A percentile compares a stretch with the other conserved stretches of the same genome.
These are phyloP conservation scores for Acorus gramineus DNA, from an alignment of 106 monocot genomes.

Conservation along the genomic window DNA sequence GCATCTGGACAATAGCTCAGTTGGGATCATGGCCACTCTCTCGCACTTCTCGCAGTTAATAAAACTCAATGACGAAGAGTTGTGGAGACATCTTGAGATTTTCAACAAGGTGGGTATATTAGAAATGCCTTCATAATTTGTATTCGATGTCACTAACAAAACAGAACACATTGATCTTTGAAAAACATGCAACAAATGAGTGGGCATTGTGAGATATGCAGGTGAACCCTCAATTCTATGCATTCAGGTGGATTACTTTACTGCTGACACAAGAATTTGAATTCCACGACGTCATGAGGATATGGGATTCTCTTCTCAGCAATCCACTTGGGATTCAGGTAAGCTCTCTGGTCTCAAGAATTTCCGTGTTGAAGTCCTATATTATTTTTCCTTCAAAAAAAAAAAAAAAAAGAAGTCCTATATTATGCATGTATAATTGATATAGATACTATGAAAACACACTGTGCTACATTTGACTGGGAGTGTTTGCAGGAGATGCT, in stretches of 20 bases:
- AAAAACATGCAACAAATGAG: too few species aligned
- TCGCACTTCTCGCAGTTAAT: slow-evolving; percentile 16
- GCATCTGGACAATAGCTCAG: slow-evolving; percentile 23
- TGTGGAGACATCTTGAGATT: slow-evolving; percentile 23
- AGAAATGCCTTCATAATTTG: background rate
- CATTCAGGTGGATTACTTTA: slow-evolving; percentile 32
- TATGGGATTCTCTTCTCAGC: slow-evolving; percentile 30
- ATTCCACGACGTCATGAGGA: slow-evolving; percentile 10
- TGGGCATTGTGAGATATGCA: background rate
- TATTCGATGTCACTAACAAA: too few species aligned
- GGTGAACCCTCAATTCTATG: slow-evolving; percentile 28
- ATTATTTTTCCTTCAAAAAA: too few species aligned
- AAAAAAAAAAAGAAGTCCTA: too few species aligned
- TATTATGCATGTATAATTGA: too few species aligned
- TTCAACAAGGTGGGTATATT: slow-evolving; percentile 6
- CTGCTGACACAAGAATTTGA: slow-evolving; percentile 27
- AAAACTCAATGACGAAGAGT: slow-evolving; percentile 23
- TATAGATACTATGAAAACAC: too few species aligned
- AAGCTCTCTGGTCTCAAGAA: too few species aligned
- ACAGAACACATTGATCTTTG: too few species aligned
- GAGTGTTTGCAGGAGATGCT: slow-evolving; percentile 28
- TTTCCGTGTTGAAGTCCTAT: too few species aligned
- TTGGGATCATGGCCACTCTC: slow-evolving; percentile 22
- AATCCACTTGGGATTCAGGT: slow-evolving; percentile 23
- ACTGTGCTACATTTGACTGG: background rate